phyloP scores from a whole-genome alignment of 1,284 basidiomycete genomes.

The Thelephora terrestris region DNA sequence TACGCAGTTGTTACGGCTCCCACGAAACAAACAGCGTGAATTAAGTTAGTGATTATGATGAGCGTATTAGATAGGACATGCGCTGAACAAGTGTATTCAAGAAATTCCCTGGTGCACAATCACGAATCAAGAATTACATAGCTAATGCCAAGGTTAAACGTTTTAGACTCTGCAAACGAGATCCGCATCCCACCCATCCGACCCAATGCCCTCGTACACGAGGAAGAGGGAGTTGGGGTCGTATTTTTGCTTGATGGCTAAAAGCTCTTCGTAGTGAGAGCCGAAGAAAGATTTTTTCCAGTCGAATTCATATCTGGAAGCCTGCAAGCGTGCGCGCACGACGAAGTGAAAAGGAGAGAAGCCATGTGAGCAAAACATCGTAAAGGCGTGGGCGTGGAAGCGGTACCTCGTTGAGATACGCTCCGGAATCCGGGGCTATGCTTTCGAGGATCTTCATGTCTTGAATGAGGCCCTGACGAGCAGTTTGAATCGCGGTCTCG shows the following conservation, averaged over 20 bases:
- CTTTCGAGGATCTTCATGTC: constrained; percentile 16
- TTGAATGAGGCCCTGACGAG: constrained; percentile 20
- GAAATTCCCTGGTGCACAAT: no score
- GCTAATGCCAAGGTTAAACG: no score
- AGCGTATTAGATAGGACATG: no score
- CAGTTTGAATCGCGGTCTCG: constrained; percentile 16
- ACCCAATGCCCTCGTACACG: constrained; percentile 33
- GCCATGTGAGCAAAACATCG: not conserved
- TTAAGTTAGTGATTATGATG: no score
- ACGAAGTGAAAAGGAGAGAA: not conserved
- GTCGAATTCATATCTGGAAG: constrained; percentile 28
- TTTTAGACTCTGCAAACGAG: constrained; percentile 13
- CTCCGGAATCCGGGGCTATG: constrained; percentile 23
- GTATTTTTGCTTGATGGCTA: constrained; percentile 32
- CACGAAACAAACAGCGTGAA: no score
- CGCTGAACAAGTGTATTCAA: no score
- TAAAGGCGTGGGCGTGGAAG: not conserved
- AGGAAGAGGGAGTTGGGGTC: constrained; percentile 34
- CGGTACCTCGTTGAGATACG: constrained; percentile 34
- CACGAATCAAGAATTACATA: no score
- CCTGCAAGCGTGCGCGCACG: constrained; percentile 18
- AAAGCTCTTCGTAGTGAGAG: constrained; percentile 27
- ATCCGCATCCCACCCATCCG: constrained; percentile 27
- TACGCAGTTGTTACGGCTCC: no score
- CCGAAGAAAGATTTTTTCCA: constrained; percentile 34